These are phyloP conservation scores for Phytophthora fragariae DNA, from an alignment of 352 stramenopile genomes.

Conservation along the genomic window DNA sequence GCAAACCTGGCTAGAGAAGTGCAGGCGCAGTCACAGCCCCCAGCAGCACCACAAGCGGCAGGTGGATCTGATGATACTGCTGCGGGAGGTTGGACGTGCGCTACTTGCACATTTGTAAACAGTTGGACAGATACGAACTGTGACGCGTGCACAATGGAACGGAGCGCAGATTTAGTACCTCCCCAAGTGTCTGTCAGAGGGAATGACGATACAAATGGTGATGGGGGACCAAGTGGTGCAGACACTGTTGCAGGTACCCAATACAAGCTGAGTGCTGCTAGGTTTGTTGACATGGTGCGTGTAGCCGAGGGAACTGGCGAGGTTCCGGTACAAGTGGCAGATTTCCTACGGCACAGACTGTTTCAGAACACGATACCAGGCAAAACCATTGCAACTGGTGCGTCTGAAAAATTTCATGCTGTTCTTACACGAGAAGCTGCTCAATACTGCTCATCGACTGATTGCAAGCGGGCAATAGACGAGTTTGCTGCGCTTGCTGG, in stretches of 20 bases:
- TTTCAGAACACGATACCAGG: slow-evolving; percentile 16
- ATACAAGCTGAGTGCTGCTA: slow-evolving; percentile 39
- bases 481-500: slow-evolving; percentile 36
- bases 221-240: neutral
- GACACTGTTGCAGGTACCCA: neutral
- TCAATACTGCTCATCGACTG: slow-evolving; percentile 33
- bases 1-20: slow-evolving; percentile 39
- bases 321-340: slow-evolving; percentile 31
- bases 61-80: slow-evolving; percentile 3
- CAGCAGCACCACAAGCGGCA: slow-evolving; percentile 7
- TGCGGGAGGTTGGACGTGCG: slow-evolving; percentile 58
- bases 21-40: slow-evolving; percentile 25
- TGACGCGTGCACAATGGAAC: slow-evolving; percentile 62
- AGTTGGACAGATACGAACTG: slow-evolving; percentile 58
- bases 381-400: neutral
- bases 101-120: slow-evolving; percentile 77
- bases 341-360: slow-evolving; percentile 44
- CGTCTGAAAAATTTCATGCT: slow-evolving; percentile 8
- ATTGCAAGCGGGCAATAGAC: slow-evolving; percentile 46
- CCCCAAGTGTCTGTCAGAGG: slow-evolving; percentile 11
- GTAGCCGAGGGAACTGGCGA: slow-evolving; percentile 42
- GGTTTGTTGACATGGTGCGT: slow-evolving; percentile 47
- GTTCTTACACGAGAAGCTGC: slow-evolving; percentile 37
- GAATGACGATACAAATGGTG: slow-evolving; percentile 13
- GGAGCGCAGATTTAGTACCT: slow-evolving; percentile 48